phyloP scores from a whole-genome alignment of 176 grass and related monocot genomes.

The Oryza rufipogon region DNA sequence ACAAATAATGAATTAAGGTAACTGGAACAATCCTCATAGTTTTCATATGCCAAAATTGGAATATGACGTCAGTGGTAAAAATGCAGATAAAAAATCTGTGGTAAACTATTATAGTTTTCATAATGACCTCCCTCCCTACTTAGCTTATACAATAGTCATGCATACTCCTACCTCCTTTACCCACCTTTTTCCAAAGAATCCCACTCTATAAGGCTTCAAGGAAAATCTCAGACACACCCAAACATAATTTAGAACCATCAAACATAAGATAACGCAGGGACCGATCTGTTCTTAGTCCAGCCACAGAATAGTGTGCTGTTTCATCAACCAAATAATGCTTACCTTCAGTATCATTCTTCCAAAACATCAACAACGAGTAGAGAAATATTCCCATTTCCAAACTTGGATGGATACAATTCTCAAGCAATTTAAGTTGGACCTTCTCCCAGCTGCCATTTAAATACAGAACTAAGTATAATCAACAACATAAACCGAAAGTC shows the following conservation, averaged over 20 bases:
- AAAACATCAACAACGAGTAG: conserved; percentile 81
- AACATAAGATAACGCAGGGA: not conserved
- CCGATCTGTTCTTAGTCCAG: conserved; percentile 22
- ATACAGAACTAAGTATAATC: conserved; percentile 47
- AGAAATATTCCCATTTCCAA: conserved; percentile 72
- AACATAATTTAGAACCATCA: not conserved
- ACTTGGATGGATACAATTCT: conserved; percentile 63
- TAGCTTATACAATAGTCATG: not conserved
- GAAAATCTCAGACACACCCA: not conserved
- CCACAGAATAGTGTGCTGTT: conserved; percentile 21
- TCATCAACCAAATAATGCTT: conserved; percentile 31
- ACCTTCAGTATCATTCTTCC: conserved; percentile 73
- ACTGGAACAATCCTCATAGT: not conserved
- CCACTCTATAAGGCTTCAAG: not conserved
- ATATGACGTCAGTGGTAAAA: not conserved
- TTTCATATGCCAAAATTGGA: not conserved
- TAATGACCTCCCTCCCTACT: not conserved
- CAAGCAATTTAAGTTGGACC: conserved; percentile 83
- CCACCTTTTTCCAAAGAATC: not conserved
- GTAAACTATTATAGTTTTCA: no score
- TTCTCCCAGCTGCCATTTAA: conserved; percentile 98
- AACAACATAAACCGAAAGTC: conserved; percentile 31
- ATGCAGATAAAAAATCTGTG: conserved; percentile 6
- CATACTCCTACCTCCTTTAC: not conserved
- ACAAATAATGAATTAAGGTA: conserved; percentile 8